Evolutionary conservation across 352 stramenopile species (phyloP).

Genomic region (Globisporangium solare): DNA sequence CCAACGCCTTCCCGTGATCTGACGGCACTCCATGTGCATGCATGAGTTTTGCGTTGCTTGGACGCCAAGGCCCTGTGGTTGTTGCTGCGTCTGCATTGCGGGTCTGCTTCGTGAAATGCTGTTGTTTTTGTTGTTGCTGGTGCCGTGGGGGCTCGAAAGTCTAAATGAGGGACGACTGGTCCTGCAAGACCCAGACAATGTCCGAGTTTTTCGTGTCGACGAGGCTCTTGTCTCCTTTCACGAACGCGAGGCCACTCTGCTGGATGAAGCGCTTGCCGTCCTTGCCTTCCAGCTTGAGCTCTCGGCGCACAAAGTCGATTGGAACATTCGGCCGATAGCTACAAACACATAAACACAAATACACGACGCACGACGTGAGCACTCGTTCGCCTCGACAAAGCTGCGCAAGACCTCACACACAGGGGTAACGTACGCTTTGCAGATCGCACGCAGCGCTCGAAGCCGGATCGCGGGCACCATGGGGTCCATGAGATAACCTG

Average conservation of each 20-base stretch:
- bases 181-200: slow-evolving; percentile 78
- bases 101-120: too few relatives aligned
- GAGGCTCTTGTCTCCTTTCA: slow-evolving; percentile 53
- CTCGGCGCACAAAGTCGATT: slow-evolving; percentile 63
- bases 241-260: slow-evolving; percentile 64
- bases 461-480: slow-evolving; percentile 82
- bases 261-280: slow-evolving; percentile 68
- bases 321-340: slow-evolving; percentile 75
- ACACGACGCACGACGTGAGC: not conserved
- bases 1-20: too few relatives aligned
- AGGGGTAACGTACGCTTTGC: slow-evolving; percentile 88
- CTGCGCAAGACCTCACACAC: too few relatives aligned
- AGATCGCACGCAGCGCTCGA: slow-evolving; percentile 77
- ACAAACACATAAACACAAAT: slow-evolving; percentile 11
- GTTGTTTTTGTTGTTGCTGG: not conserved
- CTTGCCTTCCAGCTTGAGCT: slow-evolving; percentile 72
- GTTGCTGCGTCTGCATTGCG: too few relatives aligned
- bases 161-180: slow-evolving; percentile 84
- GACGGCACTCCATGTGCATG: too few relatives aligned
- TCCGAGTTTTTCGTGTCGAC: slow-evolving; percentile 82
- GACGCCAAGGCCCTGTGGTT: too few relatives aligned
- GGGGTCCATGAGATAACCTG: slow-evolving; percentile 86
- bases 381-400: slow-evolving; percentile 3
- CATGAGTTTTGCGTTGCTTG: too few relatives aligned
- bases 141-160: not conserved